phyloP scores from a whole-genome alignment of 768 basidiomycete genomes.

The Amanita phalloides region DNA sequence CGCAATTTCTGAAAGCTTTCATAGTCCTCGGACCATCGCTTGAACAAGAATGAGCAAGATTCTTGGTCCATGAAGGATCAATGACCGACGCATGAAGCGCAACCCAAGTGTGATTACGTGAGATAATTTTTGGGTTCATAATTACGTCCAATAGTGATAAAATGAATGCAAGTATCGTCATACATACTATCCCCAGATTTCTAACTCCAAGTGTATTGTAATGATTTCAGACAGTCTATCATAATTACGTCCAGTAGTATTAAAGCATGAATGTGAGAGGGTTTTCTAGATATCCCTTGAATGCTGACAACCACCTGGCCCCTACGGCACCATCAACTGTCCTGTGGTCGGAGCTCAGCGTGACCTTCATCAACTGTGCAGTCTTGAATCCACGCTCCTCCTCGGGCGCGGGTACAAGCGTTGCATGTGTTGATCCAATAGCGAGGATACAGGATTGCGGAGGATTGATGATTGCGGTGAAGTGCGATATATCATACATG shows the following conservation, averaged over 20 bases:
- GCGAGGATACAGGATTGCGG: conserved; percentile 98
- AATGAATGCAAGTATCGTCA: no score
- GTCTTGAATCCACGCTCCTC: conserved; percentile 95
- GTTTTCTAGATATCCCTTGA: conserved; percentile 96
- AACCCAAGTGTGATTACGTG: conserved; percentile 8
- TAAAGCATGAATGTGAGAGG: conserved; percentile 94
- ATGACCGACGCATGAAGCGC: background rate
- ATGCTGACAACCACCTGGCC: conserved; percentile 85
- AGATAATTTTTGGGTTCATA: background rate
- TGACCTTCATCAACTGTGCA: conserved; percentile 88
- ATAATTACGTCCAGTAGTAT: conserved; percentile 12
- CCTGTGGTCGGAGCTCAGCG: conserved; percentile 90
- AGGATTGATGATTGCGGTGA: conserved; percentile 98
- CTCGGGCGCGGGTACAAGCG: conserved; percentile 77
- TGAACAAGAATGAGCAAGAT: conserved; percentile 23
- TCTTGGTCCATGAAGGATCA: conserved; percentile 20
- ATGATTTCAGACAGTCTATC: no score
- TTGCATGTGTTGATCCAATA: conserved; percentile 80
- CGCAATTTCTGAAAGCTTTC: conserved; percentile 21
- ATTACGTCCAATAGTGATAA: no score
- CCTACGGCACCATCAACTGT: conserved; percentile 95
- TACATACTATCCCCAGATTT: no score
- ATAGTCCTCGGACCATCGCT: conserved; percentile 27
- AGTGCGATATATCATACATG: conserved; percentile 93
- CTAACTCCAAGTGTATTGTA: no score